These are phyloP conservation scores for Leptomonas seymouri DNA, from an alignment of 208 protist species.

Conservation along the genomic window DNA sequence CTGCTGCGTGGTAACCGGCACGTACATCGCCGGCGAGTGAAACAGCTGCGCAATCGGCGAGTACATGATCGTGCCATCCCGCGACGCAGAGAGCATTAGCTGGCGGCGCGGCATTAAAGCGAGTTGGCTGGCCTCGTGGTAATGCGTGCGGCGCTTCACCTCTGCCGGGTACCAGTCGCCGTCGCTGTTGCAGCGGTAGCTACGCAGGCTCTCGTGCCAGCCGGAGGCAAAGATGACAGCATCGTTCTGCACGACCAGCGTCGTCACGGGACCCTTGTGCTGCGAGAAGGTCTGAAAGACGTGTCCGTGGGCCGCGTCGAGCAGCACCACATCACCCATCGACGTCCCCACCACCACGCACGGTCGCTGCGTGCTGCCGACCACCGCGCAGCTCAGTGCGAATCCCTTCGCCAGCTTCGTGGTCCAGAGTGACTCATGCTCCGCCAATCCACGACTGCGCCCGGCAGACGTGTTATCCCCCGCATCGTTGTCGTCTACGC, in stretches of 20 bases:
- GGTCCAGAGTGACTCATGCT: constrained; percentile 77
- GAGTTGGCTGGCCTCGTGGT: constrained; percentile 86
- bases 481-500: neutral
- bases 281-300: constrained; percentile 76
- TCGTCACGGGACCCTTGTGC: constrained; percentile 83
- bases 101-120: constrained; percentile 44
- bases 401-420: constrained; percentile 77
- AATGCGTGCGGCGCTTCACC: constrained; percentile 91
- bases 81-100: constrained; percentile 77
- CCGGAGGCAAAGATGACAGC: constrained; percentile 75
- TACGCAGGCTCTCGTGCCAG: constrained; percentile 89
- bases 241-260: constrained; percentile 42
- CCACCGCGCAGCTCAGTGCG: constrained; percentile 66
- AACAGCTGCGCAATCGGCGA: constrained; percentile 61
- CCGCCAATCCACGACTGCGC: constrained; percentile 34
- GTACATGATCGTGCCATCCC: constrained; percentile 86
- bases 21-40: constrained; percentile 73
- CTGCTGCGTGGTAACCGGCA: constrained; percentile 65
- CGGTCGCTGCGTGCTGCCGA: constrained; percentile 34
- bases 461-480: neutral
- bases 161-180: constrained; percentile 78
- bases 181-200: constrained; percentile 33
- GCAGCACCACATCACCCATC: constrained; percentile 80
- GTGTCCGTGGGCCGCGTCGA: constrained; percentile 71
- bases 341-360: constrained; percentile 83